Evolutionary conservation across 164 flowering plant genomes (phyloP), one percentile per base, ranked within the genome.

Genomic region (Paratinospora sagittata): DNA sequence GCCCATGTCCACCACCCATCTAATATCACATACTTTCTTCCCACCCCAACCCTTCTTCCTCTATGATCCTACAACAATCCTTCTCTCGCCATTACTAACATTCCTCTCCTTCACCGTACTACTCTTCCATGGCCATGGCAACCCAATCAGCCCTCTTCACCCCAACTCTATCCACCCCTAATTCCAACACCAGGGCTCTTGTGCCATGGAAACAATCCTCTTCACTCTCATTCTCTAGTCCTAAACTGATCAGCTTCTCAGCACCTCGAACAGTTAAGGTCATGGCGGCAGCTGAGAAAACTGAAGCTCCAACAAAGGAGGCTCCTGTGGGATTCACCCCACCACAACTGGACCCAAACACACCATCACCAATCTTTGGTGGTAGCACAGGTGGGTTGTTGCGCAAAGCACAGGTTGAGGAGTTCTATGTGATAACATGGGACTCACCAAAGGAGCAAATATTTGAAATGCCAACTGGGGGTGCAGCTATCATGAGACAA

Each of bases 391-490:
- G 95, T 0, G 97, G 97, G 11, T 74, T 91, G 8, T 66, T 91
- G 27, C 80, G 93, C 24, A 91, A 91, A 76, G 97, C 97, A 3
- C 97, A 91, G 73, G 95, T 87, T 1, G 97, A 91, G 36, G 95
- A 91, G 70, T 91, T 91, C 78, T 90, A 91, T 49, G 97, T 87
- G 70, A 91, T 91, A 71, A 91, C 97, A 41, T 91, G 97, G 97
- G 90, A 87, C 3, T 90, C 95, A 0, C 95, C 95, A 0, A 91
- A 91, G 79, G 97, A 91, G 62, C 97, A 91, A 47, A 80, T 90
- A 37, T 91, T 91, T 75, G 97, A 91, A 79, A 90, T 91, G 97
- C 97, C 97, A 0, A 91, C 97, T 0, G 97, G 93, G 0, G 97
- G 97, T 36, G 97, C 97, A 6, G 97, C 97, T 23, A 91, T 90